These are phyloP conservation scores for Paramarasmius palmivorus DNA, from an alignment of 1,284 basidiomycete species.

Conservation along the genomic window DNA sequence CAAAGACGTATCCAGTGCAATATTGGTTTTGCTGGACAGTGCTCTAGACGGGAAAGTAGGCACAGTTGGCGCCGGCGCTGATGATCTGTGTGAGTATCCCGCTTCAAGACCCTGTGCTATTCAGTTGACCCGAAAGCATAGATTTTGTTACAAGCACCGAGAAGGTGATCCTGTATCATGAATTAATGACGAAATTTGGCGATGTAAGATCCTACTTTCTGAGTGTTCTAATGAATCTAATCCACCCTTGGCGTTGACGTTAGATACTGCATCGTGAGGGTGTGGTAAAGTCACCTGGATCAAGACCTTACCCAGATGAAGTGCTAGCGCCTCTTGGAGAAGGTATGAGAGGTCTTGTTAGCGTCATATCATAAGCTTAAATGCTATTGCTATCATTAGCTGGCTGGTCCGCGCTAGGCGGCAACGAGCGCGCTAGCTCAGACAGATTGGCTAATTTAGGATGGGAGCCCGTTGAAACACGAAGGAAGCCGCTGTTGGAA, in stretches of 20 bases:
- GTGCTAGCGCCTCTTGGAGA: slow-evolving; percentile 34
- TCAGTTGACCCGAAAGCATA: background rate
- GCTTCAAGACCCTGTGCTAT: background rate
- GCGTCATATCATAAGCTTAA: background rate
- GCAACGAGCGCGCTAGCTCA: slow-evolving; percentile 33
- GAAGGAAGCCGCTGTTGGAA: slow-evolving; percentile 30
- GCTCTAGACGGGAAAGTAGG: slow-evolving; percentile 38
- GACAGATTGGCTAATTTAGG: slow-evolving; percentile 36
- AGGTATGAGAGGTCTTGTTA: slow-evolving; percentile 26
- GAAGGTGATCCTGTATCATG: slow-evolving; percentile 16
- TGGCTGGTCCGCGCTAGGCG: slow-evolving; percentile 39
- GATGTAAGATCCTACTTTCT: slow-evolving; percentile 28
- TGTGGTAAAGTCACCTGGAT: slow-evolving; percentile 32
- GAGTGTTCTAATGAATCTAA: background rate
- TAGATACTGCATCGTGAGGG: slow-evolving; percentile 37
- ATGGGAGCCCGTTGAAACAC: slow-evolving; percentile 37
- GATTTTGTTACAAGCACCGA: slow-evolving; percentile 2
- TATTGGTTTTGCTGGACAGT: slow-evolving; percentile 35
- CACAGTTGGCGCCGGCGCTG: slow-evolving; percentile 38
- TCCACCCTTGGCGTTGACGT: background rate
- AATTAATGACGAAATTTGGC: slow-evolving; percentile 33
- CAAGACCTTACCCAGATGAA: slow-evolving; percentile 31
- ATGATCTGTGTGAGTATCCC: slow-evolving; percentile 35
- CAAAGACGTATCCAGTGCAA: slow-evolving; percentile 33
- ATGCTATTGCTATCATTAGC: slow-evolving; percentile 25